phyloP scores from a whole-genome alignment of 2,329 filamentous ascomycete genomes.

The Fusarium zealandicum region DNA sequence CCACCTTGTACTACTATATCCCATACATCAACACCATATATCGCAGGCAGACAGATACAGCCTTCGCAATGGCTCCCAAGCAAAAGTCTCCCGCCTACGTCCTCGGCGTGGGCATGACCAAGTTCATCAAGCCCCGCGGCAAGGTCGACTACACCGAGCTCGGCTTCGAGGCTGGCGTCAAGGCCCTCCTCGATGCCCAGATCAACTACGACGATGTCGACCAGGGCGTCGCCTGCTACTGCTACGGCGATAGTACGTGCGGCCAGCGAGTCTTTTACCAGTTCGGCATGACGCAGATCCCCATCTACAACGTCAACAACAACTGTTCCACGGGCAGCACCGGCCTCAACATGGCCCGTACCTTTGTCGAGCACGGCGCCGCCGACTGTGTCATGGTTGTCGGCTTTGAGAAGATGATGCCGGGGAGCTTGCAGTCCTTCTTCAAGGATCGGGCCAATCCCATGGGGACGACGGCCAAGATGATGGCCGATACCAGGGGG shows the following conservation, averaged over 20 bases:
- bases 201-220: slow-evolving; percentile 98
- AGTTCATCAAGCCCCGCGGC: slow-evolving; percentile 96
- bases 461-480: slow-evolving; percentile 71
- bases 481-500: slow-evolving; percentile 86
- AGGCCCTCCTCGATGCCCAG: slow-evolving; percentile 83
- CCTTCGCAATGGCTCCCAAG: slow-evolving; percentile 55
- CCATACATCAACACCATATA: neutral
- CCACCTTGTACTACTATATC: neutral
- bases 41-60: neutral
- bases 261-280: slow-evolving; percentile 98
- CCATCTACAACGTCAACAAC: slow-evolving; percentile 98
- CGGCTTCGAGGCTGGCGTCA: slow-evolving; percentile 89
- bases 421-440: slow-evolving; percentile 81
- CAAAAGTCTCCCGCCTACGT: slow-evolving; percentile 74
- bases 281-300: slow-evolving; percentile 96
- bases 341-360: slow-evolving; percentile 83
- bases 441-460: slow-evolving; percentile 88
- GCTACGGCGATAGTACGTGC: slow-evolving; percentile 94
- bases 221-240: slow-evolving; percentile 95
- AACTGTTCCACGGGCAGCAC: slow-evolving; percentile 97
- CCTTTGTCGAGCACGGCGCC: slow-evolving; percentile 78
- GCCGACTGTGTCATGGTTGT: slow-evolving; percentile 91
- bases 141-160: slow-evolving; percentile 95
- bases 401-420: slow-evolving; percentile 98
- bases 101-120: slow-evolving; percentile 97